phyloP scores from a whole-genome alignment of 257 asterid genomes.

The Perilla frutescens region DNA sequence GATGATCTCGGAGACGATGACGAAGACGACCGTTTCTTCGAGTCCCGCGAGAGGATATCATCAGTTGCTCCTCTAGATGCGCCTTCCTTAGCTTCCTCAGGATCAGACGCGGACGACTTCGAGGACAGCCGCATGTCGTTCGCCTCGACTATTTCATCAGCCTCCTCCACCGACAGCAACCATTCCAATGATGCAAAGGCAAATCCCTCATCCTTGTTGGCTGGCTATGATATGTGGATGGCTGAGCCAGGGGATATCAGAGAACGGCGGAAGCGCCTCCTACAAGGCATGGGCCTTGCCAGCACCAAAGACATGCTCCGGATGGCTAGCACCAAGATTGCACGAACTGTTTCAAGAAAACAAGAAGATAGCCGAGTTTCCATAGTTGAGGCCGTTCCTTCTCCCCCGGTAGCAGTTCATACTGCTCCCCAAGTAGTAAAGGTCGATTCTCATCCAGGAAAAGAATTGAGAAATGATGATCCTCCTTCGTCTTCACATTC shows the following conservation, averaged over 20 bases:
- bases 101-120: slow-evolving; percentile 58
- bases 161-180: slow-evolving; percentile 42
- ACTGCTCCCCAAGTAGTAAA: slow-evolving; percentile 26
- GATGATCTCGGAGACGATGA: slow-evolving; percentile 72
- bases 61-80: slow-evolving; percentile 59
- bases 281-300: slow-evolving; percentile 90
- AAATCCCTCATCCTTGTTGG: slow-evolving; percentile 40
- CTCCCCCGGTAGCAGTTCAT: not conserved
- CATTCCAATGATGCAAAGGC: slow-evolving; percentile 26
- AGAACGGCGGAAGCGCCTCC: slow-evolving; percentile 81
- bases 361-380: slow-evolving; percentile 16
- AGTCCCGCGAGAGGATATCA: slow-evolving; percentile 62
- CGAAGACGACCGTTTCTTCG: slow-evolving; percentile 83
- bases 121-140: slow-evolving; percentile 87
- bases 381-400: not conserved
- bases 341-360: slow-evolving; percentile 44
- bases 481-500: slow-evolving; percentile 29
- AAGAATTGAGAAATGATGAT: slow-evolving; percentile 28
- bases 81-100: slow-evolving; percentile 42
- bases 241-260: slow-evolving; percentile 85
- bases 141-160: slow-evolving; percentile 53
- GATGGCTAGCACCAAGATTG: slow-evolving; percentile 56
- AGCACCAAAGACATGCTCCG: slow-evolving; percentile 71
- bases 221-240: slow-evolving; percentile 83
- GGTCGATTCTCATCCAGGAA: slow-evolving; percentile 31